These are phyloP conservation scores for Alternaria alternata DNA, from an alignment of 2,329 filamentous ascomycete species.

Conservation along the genomic window DNA sequence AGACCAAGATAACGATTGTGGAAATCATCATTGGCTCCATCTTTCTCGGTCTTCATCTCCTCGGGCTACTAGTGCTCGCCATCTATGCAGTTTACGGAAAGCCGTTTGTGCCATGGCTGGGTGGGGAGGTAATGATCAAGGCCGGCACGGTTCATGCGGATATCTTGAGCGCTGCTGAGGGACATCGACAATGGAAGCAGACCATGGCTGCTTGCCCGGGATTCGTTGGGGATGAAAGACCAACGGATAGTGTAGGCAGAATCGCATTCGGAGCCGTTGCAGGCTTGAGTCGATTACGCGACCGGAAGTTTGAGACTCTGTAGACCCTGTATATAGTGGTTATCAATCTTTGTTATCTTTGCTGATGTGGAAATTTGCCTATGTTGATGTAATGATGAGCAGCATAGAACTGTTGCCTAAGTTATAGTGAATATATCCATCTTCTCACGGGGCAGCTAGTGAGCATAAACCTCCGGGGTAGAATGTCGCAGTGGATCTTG, in stretches of 20 bases:
- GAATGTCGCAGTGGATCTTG: not conserved
- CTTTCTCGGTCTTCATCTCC: not conserved
- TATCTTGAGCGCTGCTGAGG: not conserved
- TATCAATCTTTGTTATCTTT: not conserved
- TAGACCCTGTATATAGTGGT: not conserved
- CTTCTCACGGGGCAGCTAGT: not conserved
- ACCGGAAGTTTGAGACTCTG: not conserved
- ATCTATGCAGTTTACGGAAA: not conserved
- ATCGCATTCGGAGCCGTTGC: slow-evolving; percentile 1
- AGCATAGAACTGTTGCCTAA: not conserved
- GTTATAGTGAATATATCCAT: not conserved
- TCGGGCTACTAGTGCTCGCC: not conserved
- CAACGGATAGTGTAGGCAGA: not conserved
- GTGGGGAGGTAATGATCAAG: not conserved
- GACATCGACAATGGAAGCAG: not conserved
- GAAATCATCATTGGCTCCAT: not conserved
- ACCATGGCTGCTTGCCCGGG: not conserved
- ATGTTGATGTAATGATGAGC: not conserved
- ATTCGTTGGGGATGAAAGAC: not conserved
- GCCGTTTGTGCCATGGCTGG: not conserved
- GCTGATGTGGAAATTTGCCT: not conserved
- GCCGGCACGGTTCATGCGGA: not conserved
- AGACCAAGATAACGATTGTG: not conserved
- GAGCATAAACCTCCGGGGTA: not conserved
- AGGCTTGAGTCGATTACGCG: not conserved